A percentile compares a stretch with the other conserved stretches of the same genome.
Conservation (phyloP, 805 yeast genomes). For the Teunomyces panamensis region DNA sequence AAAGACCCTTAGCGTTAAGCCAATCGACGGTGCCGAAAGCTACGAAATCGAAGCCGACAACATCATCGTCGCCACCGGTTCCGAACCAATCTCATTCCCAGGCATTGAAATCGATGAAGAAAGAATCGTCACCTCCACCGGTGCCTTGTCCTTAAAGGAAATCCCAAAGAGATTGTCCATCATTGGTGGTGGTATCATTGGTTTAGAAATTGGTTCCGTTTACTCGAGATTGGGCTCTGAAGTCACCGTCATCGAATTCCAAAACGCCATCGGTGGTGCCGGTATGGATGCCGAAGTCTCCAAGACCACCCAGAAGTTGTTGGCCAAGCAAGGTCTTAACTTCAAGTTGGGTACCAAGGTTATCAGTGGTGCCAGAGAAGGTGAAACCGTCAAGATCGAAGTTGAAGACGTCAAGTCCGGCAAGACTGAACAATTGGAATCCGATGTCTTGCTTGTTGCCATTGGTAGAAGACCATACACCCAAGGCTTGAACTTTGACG, state of each 20-base stretch:
- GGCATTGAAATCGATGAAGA: slow-evolving; percentile 96
- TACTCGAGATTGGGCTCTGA: slow-evolving; percentile 93
- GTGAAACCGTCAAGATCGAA: slow-evolving; percentile 82
- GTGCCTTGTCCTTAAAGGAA: slow-evolving; percentile 79
- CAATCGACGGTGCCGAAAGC: slow-evolving; percentile 79
- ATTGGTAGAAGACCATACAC: slow-evolving; percentile 99
- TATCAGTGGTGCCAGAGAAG: slow-evolving; percentile 78
- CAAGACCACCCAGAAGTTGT: slow-evolving; percentile 81
- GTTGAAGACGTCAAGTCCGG: slow-evolving; percentile 89
- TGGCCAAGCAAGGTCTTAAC: slow-evolving; percentile 92
- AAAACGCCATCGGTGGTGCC: slow-evolving; percentile 93
- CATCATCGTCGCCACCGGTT: slow-evolving; percentile 95
- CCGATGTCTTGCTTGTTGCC: slow-evolving; percentile 94
- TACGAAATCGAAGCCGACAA: slow-evolving; percentile 75
- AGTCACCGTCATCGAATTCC: slow-evolving; percentile 93
- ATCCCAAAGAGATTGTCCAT: slow-evolving; percentile 88
- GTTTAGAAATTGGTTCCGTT: slow-evolving; percentile 98
- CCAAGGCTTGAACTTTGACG: slow-evolving; percentile 84
- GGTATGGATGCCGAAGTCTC: slow-evolving; percentile 98
- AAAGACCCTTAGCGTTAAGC: slow-evolving; percentile 72
- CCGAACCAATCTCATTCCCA: slow-evolving; percentile 98
- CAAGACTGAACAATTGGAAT: slow-evolving; percentile 71
- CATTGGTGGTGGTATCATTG: slow-evolving; percentile 99
- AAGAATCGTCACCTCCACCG: slow-evolving; percentile 95
- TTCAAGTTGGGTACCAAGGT: slow-evolving; percentile 94